Base-by-base conservation (phyloP, 345 rosid species). In the Limnanthes douglasii region DNA sequence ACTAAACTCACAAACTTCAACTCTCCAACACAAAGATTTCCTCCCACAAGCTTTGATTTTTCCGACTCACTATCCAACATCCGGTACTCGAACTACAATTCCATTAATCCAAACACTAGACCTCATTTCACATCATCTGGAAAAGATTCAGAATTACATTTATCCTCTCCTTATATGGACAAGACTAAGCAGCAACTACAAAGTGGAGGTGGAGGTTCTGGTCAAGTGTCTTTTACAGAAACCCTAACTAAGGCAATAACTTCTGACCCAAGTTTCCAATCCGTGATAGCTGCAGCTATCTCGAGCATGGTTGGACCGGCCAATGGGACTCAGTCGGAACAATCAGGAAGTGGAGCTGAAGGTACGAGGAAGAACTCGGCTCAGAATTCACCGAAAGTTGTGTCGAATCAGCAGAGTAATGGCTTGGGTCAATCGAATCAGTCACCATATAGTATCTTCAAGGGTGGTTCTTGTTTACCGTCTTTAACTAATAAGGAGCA, bases 211-310 rank as follows among this genome's bases (percentile, higher is more conserved):
- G n/a, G n/a, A n/a, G 16, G 39, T 19, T 8, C 43, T 8, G 40
- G 64, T 21, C 72, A 72, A 37, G 68, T 59, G 37, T 50, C 54
- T 11, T 46, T 70, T 36, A 56, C 77, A 6, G 74, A 72, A 21
- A 52, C 64, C 27, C 44, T 72, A 32, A 61, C 73, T 41, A 54
- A 66, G 38, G 48, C 57, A 25, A 61, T 71, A 18, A 39, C 73
- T 21, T 54, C 64, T 0, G 62, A 70, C 41, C 69, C 78, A 0
- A 43, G 48, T 53, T 62, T 70, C 41, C 44, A 57, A n/a, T 55
- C 72, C 22, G 61, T 54, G n/a, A 45, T 72, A 53, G 72, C 65
- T 11, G 58, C 75, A 5, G 78, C 75, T 3, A 43, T 74, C 39
- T 61, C 78, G 13, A 66, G 74, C 22, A 61, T 66, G 83, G 66